A percentile compares a stretch with the other conserved stretches of the same genome.
These are phyloP conservation scores for Annulohypoxylon truncatum DNA, from an alignment of 2,329 filamentous ascomycete species.

Conservation along the genomic window DNA sequence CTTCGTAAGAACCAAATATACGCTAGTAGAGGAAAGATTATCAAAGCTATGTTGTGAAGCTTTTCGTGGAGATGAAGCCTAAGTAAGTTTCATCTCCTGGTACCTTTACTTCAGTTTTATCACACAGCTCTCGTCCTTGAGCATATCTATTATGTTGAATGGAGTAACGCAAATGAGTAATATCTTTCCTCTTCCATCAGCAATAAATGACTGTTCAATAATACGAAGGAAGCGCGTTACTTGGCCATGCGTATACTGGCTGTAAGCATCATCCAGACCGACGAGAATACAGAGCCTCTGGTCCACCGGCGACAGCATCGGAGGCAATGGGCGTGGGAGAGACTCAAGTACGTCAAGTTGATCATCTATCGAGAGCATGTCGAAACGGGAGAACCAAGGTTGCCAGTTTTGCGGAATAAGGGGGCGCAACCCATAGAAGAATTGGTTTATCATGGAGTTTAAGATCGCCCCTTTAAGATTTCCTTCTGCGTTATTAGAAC, in stretches of 20 bases:
- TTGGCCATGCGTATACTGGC: not conserved
- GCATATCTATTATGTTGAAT: not conserved
- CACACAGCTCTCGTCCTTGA: not conserved
- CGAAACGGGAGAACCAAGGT: not conserved
- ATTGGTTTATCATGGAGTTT: not conserved
- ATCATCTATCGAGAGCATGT: not conserved
- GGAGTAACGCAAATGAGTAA: constrained; percentile 1
- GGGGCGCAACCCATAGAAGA: not conserved
- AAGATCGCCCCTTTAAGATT: not conserved
- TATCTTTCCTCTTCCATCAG: not conserved
- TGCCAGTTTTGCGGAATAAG: constrained; percentile 1
- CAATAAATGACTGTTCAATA: constrained; percentile 7
- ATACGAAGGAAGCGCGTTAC: constrained; percentile 13
- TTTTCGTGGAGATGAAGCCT: not conserved
- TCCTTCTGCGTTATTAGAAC: not conserved
- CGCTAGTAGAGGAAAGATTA: no score
- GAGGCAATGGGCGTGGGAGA: not conserved
- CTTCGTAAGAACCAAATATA: no score
- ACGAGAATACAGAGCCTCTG: constrained; percentile 8
- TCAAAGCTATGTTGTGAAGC: not conserved
- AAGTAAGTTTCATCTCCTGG: not conserved
- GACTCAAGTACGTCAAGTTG: constrained; percentile 13
- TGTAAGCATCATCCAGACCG: constrained; percentile 8
- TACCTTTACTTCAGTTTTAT: not conserved
- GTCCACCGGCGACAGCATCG: not conserved